Evolutionary conservation across 2,329 filamentous ascomycete genomes (phyloP).

Genomic region (Fusarium sp.): DNA sequence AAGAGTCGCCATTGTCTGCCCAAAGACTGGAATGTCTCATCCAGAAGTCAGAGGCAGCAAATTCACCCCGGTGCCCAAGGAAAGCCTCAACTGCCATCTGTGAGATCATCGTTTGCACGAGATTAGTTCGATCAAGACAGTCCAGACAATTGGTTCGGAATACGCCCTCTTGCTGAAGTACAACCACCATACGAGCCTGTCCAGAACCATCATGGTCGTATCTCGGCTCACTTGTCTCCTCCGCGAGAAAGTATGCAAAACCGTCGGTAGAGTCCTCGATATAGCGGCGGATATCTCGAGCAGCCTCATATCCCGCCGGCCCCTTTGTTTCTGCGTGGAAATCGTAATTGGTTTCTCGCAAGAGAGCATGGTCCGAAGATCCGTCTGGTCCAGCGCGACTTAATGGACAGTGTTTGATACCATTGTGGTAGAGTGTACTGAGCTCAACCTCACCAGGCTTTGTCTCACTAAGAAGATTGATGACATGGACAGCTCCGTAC

Average conservation of each 20-base stretch:
- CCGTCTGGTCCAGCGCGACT: conserved; percentile 68
- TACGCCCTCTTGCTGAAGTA: conserved; percentile 93
- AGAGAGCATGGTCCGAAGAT: conserved; percentile 75
- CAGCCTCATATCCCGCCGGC: conserved; percentile 88
- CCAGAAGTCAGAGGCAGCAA: conserved; percentile 85
- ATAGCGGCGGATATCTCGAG: conserved; percentile 82
- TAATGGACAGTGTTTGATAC: conserved; percentile 80
- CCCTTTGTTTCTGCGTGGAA: conserved; percentile 95
- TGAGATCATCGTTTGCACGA: conserved; percentile 95
- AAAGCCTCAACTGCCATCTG: conserved; percentile 93
- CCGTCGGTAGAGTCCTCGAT: conserved; percentile 84
- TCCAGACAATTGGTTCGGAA: conserved; percentile 97
- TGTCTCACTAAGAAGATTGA: conserved; percentile 92
- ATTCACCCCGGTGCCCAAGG: conserved; percentile 76
- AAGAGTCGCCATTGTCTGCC: conserved; percentile 95
- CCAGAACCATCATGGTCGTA: conserved; percentile 54
- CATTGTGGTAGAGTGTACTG: conserved; percentile 81
- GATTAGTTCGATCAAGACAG: conserved; percentile 93
- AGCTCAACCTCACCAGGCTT: conserved; percentile 90
- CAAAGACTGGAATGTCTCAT: conserved; percentile 91
- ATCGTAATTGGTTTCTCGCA: conserved; percentile 90
- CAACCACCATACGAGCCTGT: conserved; percentile 67
- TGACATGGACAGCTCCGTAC: conserved; percentile 91
- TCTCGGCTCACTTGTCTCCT: conserved; percentile 71
- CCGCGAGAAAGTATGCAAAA: conserved; percentile 92